These are phyloP conservation scores for Phlyctochytrium bullatum DNA, from an alignment of 192 early-diverging fungal species.

Conservation along the genomic window DNA sequence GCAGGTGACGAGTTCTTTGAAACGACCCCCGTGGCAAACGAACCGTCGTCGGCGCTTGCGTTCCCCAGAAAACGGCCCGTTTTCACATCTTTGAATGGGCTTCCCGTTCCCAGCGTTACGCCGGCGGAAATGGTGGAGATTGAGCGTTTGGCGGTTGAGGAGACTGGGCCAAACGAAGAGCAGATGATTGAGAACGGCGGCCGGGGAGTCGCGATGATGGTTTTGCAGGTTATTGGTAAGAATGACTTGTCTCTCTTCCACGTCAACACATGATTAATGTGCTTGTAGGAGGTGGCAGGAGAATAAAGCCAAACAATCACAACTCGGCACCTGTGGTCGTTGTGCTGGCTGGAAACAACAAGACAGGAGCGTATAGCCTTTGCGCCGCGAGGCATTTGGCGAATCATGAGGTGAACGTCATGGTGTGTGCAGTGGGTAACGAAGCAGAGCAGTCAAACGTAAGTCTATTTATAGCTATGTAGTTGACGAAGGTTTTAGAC, in stretches of 20 bases:
- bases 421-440: constrained; percentile 45
- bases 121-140: constrained; percentile 64
- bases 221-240: constrained; percentile 65
- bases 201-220: constrained; percentile 67
- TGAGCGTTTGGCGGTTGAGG: constrained; percentile 53
- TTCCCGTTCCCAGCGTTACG: constrained; percentile 59
- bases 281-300: constrained; percentile 55
- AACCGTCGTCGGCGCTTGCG: not conserved
- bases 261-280: not conserved
- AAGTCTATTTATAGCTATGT: not conserved
- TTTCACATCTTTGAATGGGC: constrained; percentile 40
- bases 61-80: not conserved
- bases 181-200: constrained; percentile 82
- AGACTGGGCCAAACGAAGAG: constrained; percentile 67
- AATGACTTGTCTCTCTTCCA: not conserved
- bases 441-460: constrained; percentile 40
- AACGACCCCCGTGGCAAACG: not conserved
- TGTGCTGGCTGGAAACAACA: constrained; percentile 73
- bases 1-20: constrained; percentile 23
- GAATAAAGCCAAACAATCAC: constrained; percentile 76
- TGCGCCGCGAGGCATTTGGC: constrained; percentile 72
- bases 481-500: constrained; percentile 12
- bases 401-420: constrained; percentile 73
- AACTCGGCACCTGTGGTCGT: constrained; percentile 70
- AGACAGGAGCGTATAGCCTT: constrained; percentile 68